Percentiles rank a stretch among this genome's conserved stretches.
Evolutionary conservation across 768 basidiomycete genomes (phyloP).

Genomic region (Candolleomyces efflorescens): DNA sequence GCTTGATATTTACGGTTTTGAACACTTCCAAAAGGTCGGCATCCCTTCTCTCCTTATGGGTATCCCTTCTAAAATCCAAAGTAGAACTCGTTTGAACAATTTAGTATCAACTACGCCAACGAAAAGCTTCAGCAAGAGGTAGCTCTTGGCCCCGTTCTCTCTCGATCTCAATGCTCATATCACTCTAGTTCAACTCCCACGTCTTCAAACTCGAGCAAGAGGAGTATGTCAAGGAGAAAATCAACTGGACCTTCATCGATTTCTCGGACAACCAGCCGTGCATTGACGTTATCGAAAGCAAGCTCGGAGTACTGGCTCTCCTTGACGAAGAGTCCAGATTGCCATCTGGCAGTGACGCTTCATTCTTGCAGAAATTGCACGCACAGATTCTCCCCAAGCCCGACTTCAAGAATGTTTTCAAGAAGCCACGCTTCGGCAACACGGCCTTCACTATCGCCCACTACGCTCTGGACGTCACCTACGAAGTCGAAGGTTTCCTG

Average conservation of each 20-base stretch:
- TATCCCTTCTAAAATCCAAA: conserved; percentile 1
- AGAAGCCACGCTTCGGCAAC: conserved; percentile 98
- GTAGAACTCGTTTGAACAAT: conserved; percentile 93
- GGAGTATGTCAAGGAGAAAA: conserved; percentile 97
- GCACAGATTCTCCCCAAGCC: conserved; percentile 75
- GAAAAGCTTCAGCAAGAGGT: conserved; percentile 98
- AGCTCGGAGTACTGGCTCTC: conserved; percentile 88
- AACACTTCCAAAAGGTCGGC: conserved; percentile 90
- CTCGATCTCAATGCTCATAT: conserved; percentile 9
- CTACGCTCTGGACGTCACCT: conserved; percentile 97
- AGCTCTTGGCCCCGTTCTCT: conserved; percentile 11
- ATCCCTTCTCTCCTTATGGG: not conserved
- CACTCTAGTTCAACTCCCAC: conserved; percentile 89
- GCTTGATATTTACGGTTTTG: conserved; percentile 95
- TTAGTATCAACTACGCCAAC: conserved; percentile 99
- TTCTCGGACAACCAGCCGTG: conserved; percentile 99
- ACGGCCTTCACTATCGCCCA: conserved; percentile 97
- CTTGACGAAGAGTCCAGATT: conserved; percentile 98
- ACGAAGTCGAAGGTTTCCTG: conserved; percentile 96
- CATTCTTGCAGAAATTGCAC: conserved; percentile 91
- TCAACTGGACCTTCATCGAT: conserved; percentile 99
- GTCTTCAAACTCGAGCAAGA: conserved; percentile 99
- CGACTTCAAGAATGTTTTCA: conserved; percentile 85
- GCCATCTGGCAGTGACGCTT: conserved; percentile 87
- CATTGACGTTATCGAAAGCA: conserved; percentile 98